phyloP scores from a whole-genome alignment of 169 alveolate genomes.

The Cryptosporidium canis region DNA sequence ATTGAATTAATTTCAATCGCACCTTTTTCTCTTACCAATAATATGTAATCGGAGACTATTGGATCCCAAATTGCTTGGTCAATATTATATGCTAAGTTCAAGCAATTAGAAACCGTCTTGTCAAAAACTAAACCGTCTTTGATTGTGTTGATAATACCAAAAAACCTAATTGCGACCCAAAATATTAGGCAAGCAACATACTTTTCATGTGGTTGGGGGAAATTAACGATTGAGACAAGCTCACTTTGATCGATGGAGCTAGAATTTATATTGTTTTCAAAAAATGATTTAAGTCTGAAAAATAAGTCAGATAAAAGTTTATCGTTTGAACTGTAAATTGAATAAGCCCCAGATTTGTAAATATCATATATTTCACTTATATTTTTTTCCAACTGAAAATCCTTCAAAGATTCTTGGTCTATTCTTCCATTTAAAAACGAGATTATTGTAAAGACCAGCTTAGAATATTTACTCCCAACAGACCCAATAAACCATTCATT shows the following conservation, averaged over 20 bases:
- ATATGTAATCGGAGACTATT: constrained; percentile 18
- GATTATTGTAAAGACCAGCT: background rate
- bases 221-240: background rate
- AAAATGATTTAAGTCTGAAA: background rate
- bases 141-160: background rate
- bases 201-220: background rate
- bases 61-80: constrained; percentile 43
- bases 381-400: constrained; percentile 11
- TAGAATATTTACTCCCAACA: constrained; percentile 10
- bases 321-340: background rate
- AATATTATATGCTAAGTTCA: constrained; percentile 38
- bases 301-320: background rate
- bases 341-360: background rate
- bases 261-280: background rate
- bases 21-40: background rate
- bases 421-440: background rate
- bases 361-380: background rate
- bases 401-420: background rate
- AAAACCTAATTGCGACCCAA: constrained; percentile 20
- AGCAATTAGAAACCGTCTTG: background rate
- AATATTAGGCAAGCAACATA: background rate
- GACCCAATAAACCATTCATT: background rate
- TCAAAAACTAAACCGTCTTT: background rate
- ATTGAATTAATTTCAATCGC: constrained; percentile 1
- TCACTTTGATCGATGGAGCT: background rate